Conservation (phyloP, 202 grass and related monocot genomes). For the Setaria viridis region DNA sequence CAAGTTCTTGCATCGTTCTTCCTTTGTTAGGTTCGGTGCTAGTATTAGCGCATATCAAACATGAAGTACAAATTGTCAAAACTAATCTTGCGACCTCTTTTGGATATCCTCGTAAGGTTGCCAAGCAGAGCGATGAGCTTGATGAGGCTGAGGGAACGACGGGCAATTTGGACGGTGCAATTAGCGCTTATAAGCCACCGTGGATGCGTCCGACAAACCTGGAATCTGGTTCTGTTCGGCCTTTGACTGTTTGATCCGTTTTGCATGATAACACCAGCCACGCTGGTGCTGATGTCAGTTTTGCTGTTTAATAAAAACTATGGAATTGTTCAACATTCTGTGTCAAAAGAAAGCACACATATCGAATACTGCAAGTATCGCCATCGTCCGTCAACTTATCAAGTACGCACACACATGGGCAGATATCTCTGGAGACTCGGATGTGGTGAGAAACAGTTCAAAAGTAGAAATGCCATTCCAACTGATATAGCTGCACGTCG, state of each 20-base stretch:
- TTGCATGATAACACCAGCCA: not conserved
- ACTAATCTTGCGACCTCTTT: not conserved
- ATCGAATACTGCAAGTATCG: not conserved
- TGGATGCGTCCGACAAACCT: conserved; percentile 62
- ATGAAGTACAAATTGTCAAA: not conserved
- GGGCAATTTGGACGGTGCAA: conserved; percentile 29
- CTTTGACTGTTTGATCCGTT: conserved; percentile 58
- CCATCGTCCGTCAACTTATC: not conserved
- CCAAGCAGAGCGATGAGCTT: conserved; percentile 65
- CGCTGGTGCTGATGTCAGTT: not conserved
- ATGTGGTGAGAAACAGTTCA: not conserved
- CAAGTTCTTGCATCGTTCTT: not conserved
- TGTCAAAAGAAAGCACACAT: not conserved
- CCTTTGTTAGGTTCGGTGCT: not conserved
- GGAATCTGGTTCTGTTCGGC: conserved; percentile 57
- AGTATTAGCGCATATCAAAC: not conserved
- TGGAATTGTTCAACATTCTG: not conserved
- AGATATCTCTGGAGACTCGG: not conserved
- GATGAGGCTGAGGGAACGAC: conserved; percentile 48
- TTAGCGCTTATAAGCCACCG: conserved; percentile 63
- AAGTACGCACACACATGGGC: not conserved
- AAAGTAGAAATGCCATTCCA: not conserved
- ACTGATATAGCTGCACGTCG: not conserved
- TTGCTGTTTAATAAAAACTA: not conserved
- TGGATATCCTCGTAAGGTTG: conserved; percentile 47